These are phyloP conservation scores for Francoa sonchifolia DNA, from an alignment of 441 rosid genomes.

Conservation along the genomic window DNA sequence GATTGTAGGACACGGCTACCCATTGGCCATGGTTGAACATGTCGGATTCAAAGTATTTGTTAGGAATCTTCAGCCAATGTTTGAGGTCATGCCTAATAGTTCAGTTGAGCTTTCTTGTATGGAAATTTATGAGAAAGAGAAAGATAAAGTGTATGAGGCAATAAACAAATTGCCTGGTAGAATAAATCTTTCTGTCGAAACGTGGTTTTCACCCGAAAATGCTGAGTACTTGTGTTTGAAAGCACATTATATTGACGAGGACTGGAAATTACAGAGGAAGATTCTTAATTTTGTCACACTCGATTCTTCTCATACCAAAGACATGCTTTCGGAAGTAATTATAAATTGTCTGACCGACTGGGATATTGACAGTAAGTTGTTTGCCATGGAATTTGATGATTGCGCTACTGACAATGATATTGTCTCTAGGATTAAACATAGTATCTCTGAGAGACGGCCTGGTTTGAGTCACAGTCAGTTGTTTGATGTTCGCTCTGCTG, in stretches of 20 bases:
- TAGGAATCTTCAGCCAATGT: constrained; percentile 82
- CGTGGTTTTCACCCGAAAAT: constrained; percentile 64
- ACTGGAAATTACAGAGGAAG: constrained; percentile 73
- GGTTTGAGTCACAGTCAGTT: constrained; percentile 47
- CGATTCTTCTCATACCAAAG: constrained; percentile 66
- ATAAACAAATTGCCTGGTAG: constrained; percentile 58
- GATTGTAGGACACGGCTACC: constrained; percentile 78
- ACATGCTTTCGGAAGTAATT: constrained; percentile 78
- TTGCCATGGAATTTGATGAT: constrained; percentile 68
- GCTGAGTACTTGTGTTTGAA: constrained; percentile 49
- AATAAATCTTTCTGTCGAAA: constrained; percentile 69
- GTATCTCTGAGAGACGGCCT: constrained; percentile 48
- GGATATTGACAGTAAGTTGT: constrained; percentile 76
- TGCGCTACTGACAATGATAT: constrained; percentile 50
- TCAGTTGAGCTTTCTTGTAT: constrained; percentile 58
- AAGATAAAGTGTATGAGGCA: constrained; percentile 52
- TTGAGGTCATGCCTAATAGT: constrained; percentile 47
- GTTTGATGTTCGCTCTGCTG: constrained; percentile 63
- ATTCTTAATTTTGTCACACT: constrained; percentile 70
- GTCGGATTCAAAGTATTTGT: constrained; percentile 83
- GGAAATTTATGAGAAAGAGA: constrained; percentile 70
- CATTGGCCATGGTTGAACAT: constrained; percentile 74
- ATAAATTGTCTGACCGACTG: constrained; percentile 65
- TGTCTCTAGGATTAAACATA: constrained; percentile 49
- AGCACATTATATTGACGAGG: constrained; percentile 69